Percentiles rank a stretch among this genome's conserved stretches.
These are phyloP conservation scores for Tetrahymena malaccensis DNA, from an alignment of 73 alveolate species.

Conservation along the genomic window DNA sequence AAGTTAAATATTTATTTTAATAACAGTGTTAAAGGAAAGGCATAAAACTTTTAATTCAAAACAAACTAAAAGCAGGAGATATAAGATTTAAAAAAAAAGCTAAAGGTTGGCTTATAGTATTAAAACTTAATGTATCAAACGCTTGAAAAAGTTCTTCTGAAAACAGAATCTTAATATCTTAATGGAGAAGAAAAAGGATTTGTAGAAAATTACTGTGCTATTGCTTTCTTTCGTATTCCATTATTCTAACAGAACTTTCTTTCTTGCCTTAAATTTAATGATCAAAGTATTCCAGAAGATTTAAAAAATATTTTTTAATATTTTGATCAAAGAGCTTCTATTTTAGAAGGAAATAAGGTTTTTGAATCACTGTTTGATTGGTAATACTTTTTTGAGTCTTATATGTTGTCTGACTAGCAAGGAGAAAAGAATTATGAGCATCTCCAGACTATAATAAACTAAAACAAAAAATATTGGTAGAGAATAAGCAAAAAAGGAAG, in stretches of 20 bases:
- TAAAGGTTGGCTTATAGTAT: conserved; percentile 44
- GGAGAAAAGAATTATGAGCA: conserved; percentile 20
- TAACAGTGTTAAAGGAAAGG: not conserved
- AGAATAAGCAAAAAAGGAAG: conserved; percentile 68
- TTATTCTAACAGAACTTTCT: conserved; percentile 19
- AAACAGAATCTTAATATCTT: conserved; percentile 58
- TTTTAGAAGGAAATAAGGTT: conserved; percentile 5
- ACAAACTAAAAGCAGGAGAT: conserved; percentile 37
- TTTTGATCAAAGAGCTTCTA: conserved; percentile 5
- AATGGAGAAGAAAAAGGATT: conserved; percentile 63
- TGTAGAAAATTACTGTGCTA: conserved; percentile 53
- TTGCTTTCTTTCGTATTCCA: conserved; percentile 63
- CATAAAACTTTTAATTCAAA: not conserved
- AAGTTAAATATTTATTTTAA: not conserved
- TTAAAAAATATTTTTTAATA: conserved; percentile 18
- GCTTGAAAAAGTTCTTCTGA: conserved; percentile 42
- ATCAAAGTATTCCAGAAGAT: conserved; percentile 10
- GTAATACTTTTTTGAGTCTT: conserved; percentile 46
- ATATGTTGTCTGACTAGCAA: not conserved
- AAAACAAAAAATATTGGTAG: conserved; percentile 48
- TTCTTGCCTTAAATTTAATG: not conserved
- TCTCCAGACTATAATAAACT: conserved; percentile 10
- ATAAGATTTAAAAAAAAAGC: conserved; percentile 23
- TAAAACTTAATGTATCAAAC: conserved; percentile 41
- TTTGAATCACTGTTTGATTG: conserved; percentile 58